Percentiles rank a stretch among this genome's conserved stretches.
phyloP scores from a whole-genome alignment of 805 yeast genomes.

The Wickerhamiella nectarea region DNA sequence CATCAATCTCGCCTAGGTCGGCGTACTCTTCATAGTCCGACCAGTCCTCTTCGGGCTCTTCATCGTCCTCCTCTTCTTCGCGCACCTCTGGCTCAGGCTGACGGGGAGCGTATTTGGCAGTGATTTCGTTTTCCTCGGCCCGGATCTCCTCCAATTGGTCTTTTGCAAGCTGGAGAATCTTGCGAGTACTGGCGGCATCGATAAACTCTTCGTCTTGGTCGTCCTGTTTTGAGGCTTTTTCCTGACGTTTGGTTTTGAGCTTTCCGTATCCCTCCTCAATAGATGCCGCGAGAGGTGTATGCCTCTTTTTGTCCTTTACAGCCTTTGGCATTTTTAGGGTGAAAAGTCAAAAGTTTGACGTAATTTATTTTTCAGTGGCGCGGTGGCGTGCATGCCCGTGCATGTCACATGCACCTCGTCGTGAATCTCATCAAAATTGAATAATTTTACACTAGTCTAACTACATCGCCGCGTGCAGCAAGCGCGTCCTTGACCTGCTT shows the following conservation, averaged over 20 bases:
- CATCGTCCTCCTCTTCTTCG: constrained; percentile 34
- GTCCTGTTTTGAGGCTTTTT: constrained; percentile 19
- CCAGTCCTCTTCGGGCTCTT: constrained; percentile 31
- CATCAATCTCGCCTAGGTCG: constrained; percentile 52
- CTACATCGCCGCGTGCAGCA: constrained; percentile 46
- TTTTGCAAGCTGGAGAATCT: constrained; percentile 74
- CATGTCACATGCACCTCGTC: background rate
- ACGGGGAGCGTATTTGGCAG: constrained; percentile 21
- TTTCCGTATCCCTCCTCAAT: constrained; percentile 63
- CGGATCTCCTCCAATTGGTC: constrained; percentile 88
- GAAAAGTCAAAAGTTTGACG: background rate
- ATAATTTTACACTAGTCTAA: constrained; percentile 31
- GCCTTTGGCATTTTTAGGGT: constrained; percentile 19
- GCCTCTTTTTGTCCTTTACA: constrained; percentile 23
- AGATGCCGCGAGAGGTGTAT: constrained; percentile 34
- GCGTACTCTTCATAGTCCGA: constrained; percentile 32
- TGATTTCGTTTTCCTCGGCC: constrained; percentile 34
- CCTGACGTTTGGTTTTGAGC: constrained; percentile 34
- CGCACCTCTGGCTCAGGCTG: constrained; percentile 27
- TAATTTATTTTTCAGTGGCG: constrained; percentile 51
- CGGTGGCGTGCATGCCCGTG: constrained; percentile 21
- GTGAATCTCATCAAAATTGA: background rate
- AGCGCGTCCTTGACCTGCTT: constrained; percentile 64
- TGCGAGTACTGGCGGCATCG: constrained; percentile 72
- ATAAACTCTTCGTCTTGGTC: constrained; percentile 41